Evolutionary conservation across 2,329 filamentous ascomycete genomes (phyloP).

Genomic region (Fusarium gaditjirri): DNA sequence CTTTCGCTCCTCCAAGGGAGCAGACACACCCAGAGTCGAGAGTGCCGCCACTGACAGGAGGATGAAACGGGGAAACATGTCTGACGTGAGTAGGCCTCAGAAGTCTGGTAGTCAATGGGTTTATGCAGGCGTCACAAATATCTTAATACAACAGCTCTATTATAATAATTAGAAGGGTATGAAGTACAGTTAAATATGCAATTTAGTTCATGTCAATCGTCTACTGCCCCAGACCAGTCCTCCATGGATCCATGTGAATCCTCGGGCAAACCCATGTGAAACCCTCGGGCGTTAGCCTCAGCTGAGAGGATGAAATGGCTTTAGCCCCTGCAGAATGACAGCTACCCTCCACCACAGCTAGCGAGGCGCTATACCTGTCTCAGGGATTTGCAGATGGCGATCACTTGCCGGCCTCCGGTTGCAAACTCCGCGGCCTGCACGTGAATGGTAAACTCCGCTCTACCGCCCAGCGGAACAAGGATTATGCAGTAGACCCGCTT

Average conservation of each 20-base stretch:
- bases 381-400: too few species aligned
- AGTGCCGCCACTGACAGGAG: neutral
- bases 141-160: rapidly evolving
- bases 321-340: too few species aligned
- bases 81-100: neutral
- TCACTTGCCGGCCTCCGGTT: too few species aligned
- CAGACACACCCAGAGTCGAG: neutral
- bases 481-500: too few species aligned
- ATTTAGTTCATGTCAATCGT: too few species aligned
- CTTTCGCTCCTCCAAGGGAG: neutral
- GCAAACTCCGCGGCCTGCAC: too few species aligned
- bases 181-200: neutral
- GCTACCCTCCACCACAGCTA: too few species aligned
- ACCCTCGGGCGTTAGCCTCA: too few species aligned
- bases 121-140: neutral
- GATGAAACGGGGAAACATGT: neutral
- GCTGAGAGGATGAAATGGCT: too few species aligned
- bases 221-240: neutral
- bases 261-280: neutral
- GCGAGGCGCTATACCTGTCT: too few species aligned
- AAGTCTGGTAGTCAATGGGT: neutral
- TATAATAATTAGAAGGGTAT: neutral
- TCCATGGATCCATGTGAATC: neutral
- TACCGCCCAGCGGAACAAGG: too few species aligned
- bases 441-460: too few species aligned